phyloP scores from a whole-genome alignment of 805 yeast species.

The Wickerhamiella alocasiicola region DNA sequence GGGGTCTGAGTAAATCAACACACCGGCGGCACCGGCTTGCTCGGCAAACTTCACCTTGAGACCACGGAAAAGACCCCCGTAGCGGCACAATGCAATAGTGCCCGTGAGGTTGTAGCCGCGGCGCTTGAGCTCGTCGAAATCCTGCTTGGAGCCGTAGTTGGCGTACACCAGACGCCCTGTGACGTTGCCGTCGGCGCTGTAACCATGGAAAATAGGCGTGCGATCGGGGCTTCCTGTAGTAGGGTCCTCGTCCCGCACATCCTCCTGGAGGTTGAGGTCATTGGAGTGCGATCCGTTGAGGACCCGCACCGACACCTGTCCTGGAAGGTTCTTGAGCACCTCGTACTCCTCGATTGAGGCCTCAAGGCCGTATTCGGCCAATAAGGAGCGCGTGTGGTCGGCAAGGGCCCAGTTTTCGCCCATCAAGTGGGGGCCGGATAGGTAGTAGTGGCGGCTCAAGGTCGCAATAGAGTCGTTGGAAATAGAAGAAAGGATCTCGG shows the following conservation, averaged over 20 bases:
- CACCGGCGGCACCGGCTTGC: constrained; percentile 56
- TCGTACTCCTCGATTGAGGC: constrained; percentile 45
- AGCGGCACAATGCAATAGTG: constrained; percentile 53
- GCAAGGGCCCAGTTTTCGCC: constrained; percentile 30
- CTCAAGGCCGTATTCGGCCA: constrained; percentile 47
- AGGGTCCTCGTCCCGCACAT: constrained; percentile 40
- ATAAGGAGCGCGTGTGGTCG: constrained; percentile 48
- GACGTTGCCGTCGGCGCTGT: constrained; percentile 63
- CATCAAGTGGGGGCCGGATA: constrained; percentile 26
- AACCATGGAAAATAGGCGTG: constrained; percentile 66
- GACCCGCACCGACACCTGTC: constrained; percentile 39
- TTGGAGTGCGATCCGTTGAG: constrained; percentile 21
- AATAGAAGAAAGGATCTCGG: constrained; percentile 10
- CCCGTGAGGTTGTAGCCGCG: constrained; percentile 41
- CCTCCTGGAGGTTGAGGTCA: constrained; percentile 41
- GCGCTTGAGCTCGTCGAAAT: constrained; percentile 37
- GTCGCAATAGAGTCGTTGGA: constrained; percentile 13
- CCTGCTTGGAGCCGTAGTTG: constrained; percentile 54
- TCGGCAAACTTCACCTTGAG: constrained; percentile 71
- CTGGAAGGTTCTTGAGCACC: constrained; percentile 52
- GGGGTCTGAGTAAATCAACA: constrained; percentile 57
- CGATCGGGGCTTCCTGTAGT: constrained; percentile 35
- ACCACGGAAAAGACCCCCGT: constrained; percentile 59
- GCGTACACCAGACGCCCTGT: constrained; percentile 55
- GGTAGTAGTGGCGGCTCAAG: constrained; percentile 19